Evolutionary conservation across 768 basidiomycete genomes (phyloP).

Genomic region (Suillus ampliporus): DNA sequence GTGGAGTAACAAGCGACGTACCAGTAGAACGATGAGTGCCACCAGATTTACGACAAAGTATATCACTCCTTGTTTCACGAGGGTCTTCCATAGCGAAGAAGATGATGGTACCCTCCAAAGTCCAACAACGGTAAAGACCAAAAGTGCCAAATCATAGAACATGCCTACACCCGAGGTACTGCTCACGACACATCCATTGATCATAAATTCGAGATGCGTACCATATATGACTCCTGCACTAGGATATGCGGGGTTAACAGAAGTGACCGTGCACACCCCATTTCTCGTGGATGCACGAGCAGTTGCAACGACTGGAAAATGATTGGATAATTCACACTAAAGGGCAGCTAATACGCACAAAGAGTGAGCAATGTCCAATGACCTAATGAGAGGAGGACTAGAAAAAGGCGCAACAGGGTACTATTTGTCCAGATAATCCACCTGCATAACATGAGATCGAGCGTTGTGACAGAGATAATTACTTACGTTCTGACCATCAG

Average conservation of each 20-base stretch:
- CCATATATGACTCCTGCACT: not conserved
- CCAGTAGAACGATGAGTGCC: not conserved
- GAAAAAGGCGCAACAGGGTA: not conserved
- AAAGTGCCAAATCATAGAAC: not conserved
- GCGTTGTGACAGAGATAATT: not conserved
- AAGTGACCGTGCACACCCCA: not conserved
- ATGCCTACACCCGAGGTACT: not conserved
- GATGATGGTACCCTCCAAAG: not conserved
- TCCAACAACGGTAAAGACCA: not conserved
- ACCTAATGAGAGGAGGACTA: not conserved
- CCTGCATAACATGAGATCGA: not conserved
- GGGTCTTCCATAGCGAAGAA: not conserved
- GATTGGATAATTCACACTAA: not conserved
- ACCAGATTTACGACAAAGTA: not conserved
- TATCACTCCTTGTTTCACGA: not conserved
- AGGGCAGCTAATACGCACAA: not conserved
- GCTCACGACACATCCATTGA: not conserved
- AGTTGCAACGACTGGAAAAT: not conserved
- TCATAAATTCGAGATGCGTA: not conserved
- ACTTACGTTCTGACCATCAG: conserved; percentile 1
- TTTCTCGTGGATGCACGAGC: not conserved
- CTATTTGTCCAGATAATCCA: not conserved
- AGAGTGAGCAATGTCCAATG: not conserved
- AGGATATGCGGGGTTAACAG: not conserved
- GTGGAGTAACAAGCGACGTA: not conserved